Conservation (phyloP, 1,139 yeast genomes). For the Taiozyma sp. region DNA sequence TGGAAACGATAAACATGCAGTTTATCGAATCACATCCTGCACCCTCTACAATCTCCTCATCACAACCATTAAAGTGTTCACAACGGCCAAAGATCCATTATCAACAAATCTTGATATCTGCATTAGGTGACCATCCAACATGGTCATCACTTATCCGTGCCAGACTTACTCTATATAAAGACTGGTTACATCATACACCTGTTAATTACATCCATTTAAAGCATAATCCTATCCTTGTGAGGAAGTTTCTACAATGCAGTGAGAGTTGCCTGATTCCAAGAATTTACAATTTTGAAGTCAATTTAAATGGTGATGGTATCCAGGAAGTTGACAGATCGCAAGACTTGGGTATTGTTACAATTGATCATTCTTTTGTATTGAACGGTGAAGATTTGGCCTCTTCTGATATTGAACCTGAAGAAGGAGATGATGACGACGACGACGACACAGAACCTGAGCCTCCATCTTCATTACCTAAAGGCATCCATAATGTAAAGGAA, state of each 20-base stretch:
- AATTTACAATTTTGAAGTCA: constrained; percentile 3
- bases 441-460: constrained; percentile 1
- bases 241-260: constrained; percentile 7
- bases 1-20: constrained; percentile 15
- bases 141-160: constrained; percentile 17
- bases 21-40: constrained; percentile 12
- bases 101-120: constrained; percentile 18
- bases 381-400: constrained; percentile 14
- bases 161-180: constrained; percentile 18
- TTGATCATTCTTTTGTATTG: constrained; percentile 8
- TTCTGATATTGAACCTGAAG: constrained; percentile 8
- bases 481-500: constrained; percentile 13
- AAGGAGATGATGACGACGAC: constrained; percentile 3
- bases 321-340: constrained; percentile 3
- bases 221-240: constrained; percentile 11
- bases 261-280: constrained; percentile 1
- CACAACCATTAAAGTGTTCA: constrained; percentile 2
- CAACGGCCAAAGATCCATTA: constrained; percentile 8
- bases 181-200: constrained; percentile 10
- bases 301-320: constrained; percentile 4
- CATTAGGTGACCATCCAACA: constrained; percentile 16
- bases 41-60: constrained; percentile 4
- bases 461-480: constrained; percentile 13
- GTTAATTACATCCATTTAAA: constrained; percentile 15
- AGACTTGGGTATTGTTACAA: neutral